Conservation (phyloP, 768 basidiomycete genomes). For the Amanita pseudoporphyria region DNA sequence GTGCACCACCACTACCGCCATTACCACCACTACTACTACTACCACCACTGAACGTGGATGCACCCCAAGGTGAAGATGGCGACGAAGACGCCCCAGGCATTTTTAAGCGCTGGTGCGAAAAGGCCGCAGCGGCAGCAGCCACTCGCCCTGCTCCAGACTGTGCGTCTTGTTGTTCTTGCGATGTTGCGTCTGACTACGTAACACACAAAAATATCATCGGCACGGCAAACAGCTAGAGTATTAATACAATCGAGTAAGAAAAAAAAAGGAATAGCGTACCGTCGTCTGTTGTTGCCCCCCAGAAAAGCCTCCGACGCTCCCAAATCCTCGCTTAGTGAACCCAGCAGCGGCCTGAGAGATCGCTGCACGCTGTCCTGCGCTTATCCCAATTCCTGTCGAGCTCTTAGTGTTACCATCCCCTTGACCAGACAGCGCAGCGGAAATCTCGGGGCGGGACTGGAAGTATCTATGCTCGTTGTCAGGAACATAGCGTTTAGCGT, state of each 20-base stretch:
- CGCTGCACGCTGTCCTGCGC: slow-evolving; percentile 22
- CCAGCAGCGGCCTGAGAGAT: slow-evolving; percentile 17
- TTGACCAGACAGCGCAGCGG: slow-evolving; percentile 22
- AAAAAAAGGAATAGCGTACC: too few relatives aligned
- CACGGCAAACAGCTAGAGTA: too few relatives aligned
- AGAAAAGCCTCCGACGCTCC: slow-evolving; percentile 6
- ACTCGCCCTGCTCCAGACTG: slow-evolving; percentile 1
- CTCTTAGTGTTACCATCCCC: slow-evolving; percentile 5
- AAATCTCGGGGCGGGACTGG: slow-evolving; percentile 58
- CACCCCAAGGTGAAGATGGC: neutral
- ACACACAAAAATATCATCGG: neutral
- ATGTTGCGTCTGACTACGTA: neutral
- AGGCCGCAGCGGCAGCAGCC: slow-evolving; percentile 4
- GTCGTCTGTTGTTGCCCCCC: neutral
- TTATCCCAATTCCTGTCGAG: neutral
- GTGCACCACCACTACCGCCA: too few relatives aligned
- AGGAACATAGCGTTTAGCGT: slow-evolving; percentile 1
- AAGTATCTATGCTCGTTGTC: slow-evolving; percentile 46
- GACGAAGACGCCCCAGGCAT: neutral
- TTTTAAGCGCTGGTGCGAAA: slow-evolving; percentile 17
- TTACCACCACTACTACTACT: too few relatives aligned
- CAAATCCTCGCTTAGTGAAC: neutral
- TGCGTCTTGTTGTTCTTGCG: neutral
- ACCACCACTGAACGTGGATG: neutral
- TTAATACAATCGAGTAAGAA: too few relatives aligned